phyloP scores from a whole-genome alignment of 306 rosid species.

The Ziziphus jujuba region DNA sequence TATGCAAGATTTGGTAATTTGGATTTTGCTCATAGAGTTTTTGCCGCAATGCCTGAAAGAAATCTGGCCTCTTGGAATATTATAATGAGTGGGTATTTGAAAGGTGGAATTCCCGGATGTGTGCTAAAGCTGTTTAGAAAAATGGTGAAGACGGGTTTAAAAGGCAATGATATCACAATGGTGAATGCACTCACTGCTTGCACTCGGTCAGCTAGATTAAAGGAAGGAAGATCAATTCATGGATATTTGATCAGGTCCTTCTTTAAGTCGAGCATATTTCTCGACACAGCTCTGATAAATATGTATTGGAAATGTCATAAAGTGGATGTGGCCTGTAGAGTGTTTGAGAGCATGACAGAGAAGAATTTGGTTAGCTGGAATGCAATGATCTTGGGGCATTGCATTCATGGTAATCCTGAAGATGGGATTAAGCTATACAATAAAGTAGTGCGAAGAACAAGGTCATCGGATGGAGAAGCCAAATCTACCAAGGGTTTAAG shows the following conservation, averaged over 20 bases:
- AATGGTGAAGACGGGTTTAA: slow-evolving; percentile 49
- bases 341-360: slow-evolving; percentile 43
- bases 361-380: slow-evolving; percentile 34
- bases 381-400: slow-evolving; percentile 48
- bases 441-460: slow-evolving; percentile 39
- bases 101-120: slow-evolving; percentile 60
- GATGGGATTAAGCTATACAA: slow-evolving; percentile 58
- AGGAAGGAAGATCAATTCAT: slow-evolving; percentile 75
- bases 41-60: slow-evolving; percentile 58
- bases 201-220: slow-evolving; percentile 55
- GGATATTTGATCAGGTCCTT: slow-evolving; percentile 45
- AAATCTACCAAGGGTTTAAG: slow-evolving; percentile 7
- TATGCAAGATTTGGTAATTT: slow-evolving; percentile 38
- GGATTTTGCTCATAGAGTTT: slow-evolving; percentile 44
- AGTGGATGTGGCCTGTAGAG: slow-evolving; percentile 40
- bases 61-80: slow-evolving; percentile 66
- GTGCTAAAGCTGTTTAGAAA: slow-evolving; percentile 61
- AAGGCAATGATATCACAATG: slow-evolving; percentile 50
- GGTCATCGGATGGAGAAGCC: slow-evolving; percentile 21
- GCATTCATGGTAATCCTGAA: slow-evolving; percentile 60
- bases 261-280: slow-evolving; percentile 29
- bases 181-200: slow-evolving; percentile 58
- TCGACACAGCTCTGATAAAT: slow-evolving; percentile 60
- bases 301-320: slow-evolving; percentile 69
- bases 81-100: slow-evolving; percentile 58